Evolutionary conservation across 2,329 filamentous ascomycete genomes (phyloP), one percentile per base, ranked within the genome.

Genomic region (Calonectria pauciramosa): DNA sequence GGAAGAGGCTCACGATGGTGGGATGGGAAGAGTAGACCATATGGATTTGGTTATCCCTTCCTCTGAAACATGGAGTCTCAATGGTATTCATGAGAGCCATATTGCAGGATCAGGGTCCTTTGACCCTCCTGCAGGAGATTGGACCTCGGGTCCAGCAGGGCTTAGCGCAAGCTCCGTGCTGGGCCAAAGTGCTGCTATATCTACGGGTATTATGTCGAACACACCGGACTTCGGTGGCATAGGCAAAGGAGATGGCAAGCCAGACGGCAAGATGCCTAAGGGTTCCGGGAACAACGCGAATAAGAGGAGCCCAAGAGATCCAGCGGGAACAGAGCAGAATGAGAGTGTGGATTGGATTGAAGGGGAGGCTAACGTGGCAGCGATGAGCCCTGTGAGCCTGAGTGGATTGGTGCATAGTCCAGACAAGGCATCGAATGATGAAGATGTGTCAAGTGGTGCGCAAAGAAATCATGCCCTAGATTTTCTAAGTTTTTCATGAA

Each of bases 391-490:
- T 2, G 82, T 82, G 5, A 85, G 80, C 56, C 72, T 86, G 56
- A 80, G 79, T 26, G 82, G 82, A 16, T 75, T 86, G 38, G 82
- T 84, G 32, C 78, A 83, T 64, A 81, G 79, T 28, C 76, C 81
- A 32, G 81, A 81, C 34, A 84, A 83, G 77, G 68, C 75, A 30
- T 59, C 79, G 63, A 77, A 68, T 11, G 70, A 63, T 14, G 77
- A 77, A 65, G 77, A 73, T 67, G 75, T 68, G 13, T 59, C 60
- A 23, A 51, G 71, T 14, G 73, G 76, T 2, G 76, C 68, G 26
- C 76, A 71, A 20, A 82, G 84, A 74, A 86, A 86, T 65, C 82
- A 84, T 59, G 82, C 86, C 68, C 77, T 87, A 75, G 86, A 87
- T 73, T 87, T 86, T 76, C 85, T 87, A 63, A 84, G 82, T 70